Evolutionary conservation across 768 basidiomycete species (phyloP).

Genomic region (Boletus huronensis): DNA sequence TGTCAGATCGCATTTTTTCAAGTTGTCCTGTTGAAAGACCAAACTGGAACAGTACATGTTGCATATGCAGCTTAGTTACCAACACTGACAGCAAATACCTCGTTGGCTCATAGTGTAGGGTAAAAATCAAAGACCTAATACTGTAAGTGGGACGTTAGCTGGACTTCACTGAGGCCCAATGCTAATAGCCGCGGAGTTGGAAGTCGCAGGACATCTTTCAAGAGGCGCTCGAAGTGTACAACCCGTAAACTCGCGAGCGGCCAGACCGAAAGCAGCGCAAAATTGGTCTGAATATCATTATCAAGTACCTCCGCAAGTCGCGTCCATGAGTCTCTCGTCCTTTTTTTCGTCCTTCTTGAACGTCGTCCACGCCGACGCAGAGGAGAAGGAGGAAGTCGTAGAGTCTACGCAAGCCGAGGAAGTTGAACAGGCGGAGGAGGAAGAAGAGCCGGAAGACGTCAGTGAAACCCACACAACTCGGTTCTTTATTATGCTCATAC

Average conservation of each 20-base stretch:
- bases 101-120: not conserved
- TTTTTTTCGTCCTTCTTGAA: slow-evolving; percentile 43
- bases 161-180: too few relatives aligned
- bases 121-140: not conserved
- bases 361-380: slow-evolving; percentile 41
- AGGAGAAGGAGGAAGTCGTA: slow-evolving; percentile 22
- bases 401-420: slow-evolving; percentile 38
- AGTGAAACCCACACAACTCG: slow-evolving; percentile 29
- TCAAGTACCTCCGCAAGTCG: slow-evolving; percentile 7
- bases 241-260: slow-evolving; percentile 30
- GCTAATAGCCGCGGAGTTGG: not conserved
- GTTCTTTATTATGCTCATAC: not conserved
- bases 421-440: slow-evolving; percentile 47
- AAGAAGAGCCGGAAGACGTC: slow-evolving; percentile 79
- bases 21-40: not conserved
- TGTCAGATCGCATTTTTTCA: not conserved
- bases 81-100: not conserved
- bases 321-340: slow-evolving; percentile 40
- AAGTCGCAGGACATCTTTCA: slow-evolving; percentile 1
- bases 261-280: slow-evolving; percentile 1
- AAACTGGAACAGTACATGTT: not conserved
- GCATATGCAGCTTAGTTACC: not conserved
- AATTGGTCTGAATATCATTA: slow-evolving; percentile 8
- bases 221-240: slow-evolving; percentile 16
- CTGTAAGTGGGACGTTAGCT: not conserved